Conservation (phyloP, 1,284 basidiomycete species). For the Irpex sp. region DNA sequence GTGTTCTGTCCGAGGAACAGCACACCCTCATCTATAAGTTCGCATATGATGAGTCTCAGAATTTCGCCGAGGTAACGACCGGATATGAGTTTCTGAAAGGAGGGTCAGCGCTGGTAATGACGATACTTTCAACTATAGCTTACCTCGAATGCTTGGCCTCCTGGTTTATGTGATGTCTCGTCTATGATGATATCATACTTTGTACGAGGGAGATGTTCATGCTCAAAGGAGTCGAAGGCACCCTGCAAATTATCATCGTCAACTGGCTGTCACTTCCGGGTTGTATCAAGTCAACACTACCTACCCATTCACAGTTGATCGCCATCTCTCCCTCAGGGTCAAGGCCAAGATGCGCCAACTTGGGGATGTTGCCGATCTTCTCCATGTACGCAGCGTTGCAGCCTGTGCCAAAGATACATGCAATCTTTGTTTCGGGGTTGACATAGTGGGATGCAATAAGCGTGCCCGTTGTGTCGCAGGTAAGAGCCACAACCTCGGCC, state of each 20-base stretch:
- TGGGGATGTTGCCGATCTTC: conserved; percentile 70
- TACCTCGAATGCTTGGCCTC: conserved; percentile 90
- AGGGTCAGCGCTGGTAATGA: not conserved
- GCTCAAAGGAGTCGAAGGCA: conserved; percentile 95
- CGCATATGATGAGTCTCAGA: conserved; percentile 88
- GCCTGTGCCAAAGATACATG: conserved; percentile 96
- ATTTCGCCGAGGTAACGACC: conserved; percentile 98
- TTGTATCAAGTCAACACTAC: conserved; percentile 19
- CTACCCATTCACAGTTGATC: conserved; percentile 95
- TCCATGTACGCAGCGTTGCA: conserved; percentile 99
- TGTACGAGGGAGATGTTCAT: conserved; percentile 91
- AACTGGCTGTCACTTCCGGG: not conserved
- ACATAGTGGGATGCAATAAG: conserved; percentile 97
- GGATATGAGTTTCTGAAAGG: conserved; percentile 89
- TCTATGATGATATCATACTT: conserved; percentile 95
- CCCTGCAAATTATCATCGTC: conserved; percentile 49
- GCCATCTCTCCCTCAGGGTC: conserved; percentile 78
- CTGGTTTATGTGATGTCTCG: conserved; percentile 93
- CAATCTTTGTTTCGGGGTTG: conserved; percentile 86
- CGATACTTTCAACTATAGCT: conserved; percentile 8
- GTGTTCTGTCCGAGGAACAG: conserved; percentile 98
- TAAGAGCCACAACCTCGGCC: conserved; percentile 79
- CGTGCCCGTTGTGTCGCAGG: conserved; percentile 97
- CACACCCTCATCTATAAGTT: conserved; percentile 95
- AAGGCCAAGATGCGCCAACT: conserved; percentile 77